Base-by-base conservation (phyloP, 2,329 filamentous ascomycete genomes). In the Exophiala xenobiotica region DNA sequence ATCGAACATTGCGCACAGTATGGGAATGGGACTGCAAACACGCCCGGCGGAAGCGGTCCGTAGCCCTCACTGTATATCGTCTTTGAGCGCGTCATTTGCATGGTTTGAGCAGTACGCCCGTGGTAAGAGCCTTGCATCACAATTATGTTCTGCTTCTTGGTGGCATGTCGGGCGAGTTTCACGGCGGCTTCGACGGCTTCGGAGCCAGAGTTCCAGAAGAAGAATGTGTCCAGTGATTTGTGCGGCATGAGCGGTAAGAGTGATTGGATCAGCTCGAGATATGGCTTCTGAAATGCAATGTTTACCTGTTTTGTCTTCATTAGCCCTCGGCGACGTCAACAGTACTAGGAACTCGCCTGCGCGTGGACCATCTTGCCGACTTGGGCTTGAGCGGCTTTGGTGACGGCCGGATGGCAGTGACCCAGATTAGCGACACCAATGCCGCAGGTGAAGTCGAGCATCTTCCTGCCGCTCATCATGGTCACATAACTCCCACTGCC, bases 221-320 rank as follows among this genome's bases (percentile, higher is more conserved):
- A 70, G 46, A 70, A 69, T 3, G 67, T 69, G 56, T 70, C 64
- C n/a, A 70, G 61, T 2, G 61, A 63, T 14, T 61, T 59, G 51
- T 70, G 61, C 4, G 68, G 68, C 68, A 70, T 69, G 23, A 68
- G 41, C 2, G 67, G 67, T 14, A 68, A 54, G 6, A 70, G 57
- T 2, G 56, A 52, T 45, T 69, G 53, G 26, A 70, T 61, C 31
- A 70, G 63, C 33, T 67, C 62, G 19, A 68, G 60, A 49, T 68
- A 68, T 4, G 69, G 66, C 49, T 68, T 67, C 42, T 70, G 68
- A 59, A 71, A 71, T 1, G 68, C 69, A 46, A 71, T 71, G 58
- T 70, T 70, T 46, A 70, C 65, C 52, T 40, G 14, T 39, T 22
- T 22, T 18, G 18, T 12, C 38, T 2, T 6, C 8, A 40, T 12